These are phyloP conservation scores for Plectosphaerella cucumerina DNA, from an alignment of 2,329 filamentous ascomycete species.

Conservation along the genomic window DNA sequence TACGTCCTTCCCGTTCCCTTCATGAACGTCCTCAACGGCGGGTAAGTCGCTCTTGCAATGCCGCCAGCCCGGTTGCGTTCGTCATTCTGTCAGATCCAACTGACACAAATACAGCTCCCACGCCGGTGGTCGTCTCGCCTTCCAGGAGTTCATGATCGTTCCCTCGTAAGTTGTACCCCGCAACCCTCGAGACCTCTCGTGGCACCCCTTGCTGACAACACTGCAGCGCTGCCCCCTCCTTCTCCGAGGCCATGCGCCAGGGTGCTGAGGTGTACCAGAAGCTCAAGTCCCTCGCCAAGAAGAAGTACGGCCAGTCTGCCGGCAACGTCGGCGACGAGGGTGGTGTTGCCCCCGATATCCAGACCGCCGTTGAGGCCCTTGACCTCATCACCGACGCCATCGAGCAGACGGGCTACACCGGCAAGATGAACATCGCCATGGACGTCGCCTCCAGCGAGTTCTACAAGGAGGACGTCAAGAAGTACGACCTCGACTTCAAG, in stretches of 20 bases:
- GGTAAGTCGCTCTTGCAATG: conserved; percentile 27
- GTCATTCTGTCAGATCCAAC: background rate
- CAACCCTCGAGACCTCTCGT: background rate
- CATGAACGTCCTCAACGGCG: conserved; percentile 89
- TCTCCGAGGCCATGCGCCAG: conserved; percentile 94
- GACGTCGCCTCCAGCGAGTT: conserved; percentile 99
- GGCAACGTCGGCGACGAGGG: conserved; percentile 99
- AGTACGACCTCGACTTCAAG: conserved; percentile 99
- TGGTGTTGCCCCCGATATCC: conserved; percentile 98
- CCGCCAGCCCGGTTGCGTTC: background rate
- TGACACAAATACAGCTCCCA: conserved; percentile 60
- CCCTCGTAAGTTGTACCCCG: conserved; percentile 56
- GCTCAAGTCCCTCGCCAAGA: conserved; percentile 95
- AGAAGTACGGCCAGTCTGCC: conserved; percentile 98
- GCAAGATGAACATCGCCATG: conserved; percentile 97
- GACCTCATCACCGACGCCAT: conserved; percentile 94
- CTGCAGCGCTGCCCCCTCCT: conserved; percentile 71
- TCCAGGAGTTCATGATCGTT: conserved; percentile 97
- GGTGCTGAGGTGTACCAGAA: conserved; percentile 97
- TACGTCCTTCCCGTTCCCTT: conserved; percentile 88
- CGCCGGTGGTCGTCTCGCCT: conserved; percentile 91
- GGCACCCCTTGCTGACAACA: background rate
- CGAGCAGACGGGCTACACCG: conserved; percentile 90
- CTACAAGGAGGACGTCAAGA: conserved; percentile 97
- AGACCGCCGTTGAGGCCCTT: conserved; percentile 93